These are phyloP conservation scores for Pythium vanterpoolii DNA, from an alignment of 352 stramenopile genomes.

Conservation along the genomic window DNA sequence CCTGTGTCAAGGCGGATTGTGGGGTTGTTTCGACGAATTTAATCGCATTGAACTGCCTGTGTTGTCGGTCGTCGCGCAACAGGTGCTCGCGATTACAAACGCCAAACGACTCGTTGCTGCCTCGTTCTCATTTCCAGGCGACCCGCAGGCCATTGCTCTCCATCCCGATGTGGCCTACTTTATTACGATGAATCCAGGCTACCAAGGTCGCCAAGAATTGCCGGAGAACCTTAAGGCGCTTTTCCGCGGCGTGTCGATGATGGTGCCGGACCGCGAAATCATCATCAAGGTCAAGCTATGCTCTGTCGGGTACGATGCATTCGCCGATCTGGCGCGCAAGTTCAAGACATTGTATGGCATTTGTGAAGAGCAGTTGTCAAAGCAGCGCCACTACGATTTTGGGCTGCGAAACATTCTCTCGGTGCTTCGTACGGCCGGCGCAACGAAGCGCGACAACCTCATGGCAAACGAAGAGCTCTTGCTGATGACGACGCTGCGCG, in stretches of 20 bases:
- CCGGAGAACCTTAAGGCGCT: slow-evolving; percentile 98
- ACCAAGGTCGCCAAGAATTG: slow-evolving; percentile 96
- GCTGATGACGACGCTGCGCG: slow-evolving; percentile 91
- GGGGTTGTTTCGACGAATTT: slow-evolving; percentile 98
- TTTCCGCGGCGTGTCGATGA: slow-evolving; percentile 90
- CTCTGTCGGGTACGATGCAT: slow-evolving; percentile 87
- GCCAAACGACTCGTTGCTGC: slow-evolving; percentile 51
- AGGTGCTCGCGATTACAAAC: slow-evolving; percentile 97
- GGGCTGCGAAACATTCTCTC: slow-evolving; percentile 94
- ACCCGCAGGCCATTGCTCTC: slow-evolving; percentile 52
- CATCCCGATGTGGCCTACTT: slow-evolving; percentile 91
- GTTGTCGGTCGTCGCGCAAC: slow-evolving; percentile 96
- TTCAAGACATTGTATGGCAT: slow-evolving; percentile 93
- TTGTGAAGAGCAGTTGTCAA: slow-evolving; percentile 93
- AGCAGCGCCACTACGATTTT: slow-evolving; percentile 96
- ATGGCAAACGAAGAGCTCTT: slow-evolving; percentile 92
- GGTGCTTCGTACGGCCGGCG: slow-evolving; percentile 91
- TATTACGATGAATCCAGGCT: slow-evolving; percentile 99
- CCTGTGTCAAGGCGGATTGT: slow-evolving; percentile 95
- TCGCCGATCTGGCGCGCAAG: slow-evolving; percentile 88
- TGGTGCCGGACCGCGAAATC: slow-evolving; percentile 92
- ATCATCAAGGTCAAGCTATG: slow-evolving; percentile 97
- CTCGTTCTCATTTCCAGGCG: slow-evolving; percentile 66
- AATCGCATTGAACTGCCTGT: slow-evolving; percentile 97
- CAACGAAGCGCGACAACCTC: slow-evolving; percentile 86